Base-by-base conservation (phyloP, 2,329 filamentous ascomycete genomes). In the Pseudogymnoascus sp. region DNA sequence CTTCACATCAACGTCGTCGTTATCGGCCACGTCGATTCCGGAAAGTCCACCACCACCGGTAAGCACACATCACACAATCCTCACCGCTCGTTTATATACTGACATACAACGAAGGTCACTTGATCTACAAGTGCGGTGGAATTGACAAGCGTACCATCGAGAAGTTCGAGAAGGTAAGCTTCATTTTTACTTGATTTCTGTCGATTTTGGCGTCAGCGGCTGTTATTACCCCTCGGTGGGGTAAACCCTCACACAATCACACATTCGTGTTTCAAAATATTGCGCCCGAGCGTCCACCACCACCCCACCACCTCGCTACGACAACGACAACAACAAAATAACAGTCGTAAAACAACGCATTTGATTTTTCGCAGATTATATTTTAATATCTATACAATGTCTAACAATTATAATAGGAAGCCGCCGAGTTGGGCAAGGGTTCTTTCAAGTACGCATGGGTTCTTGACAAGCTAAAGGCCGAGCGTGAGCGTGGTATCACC, bases 401-500 rank as follows among this genome's bases (percentile, higher is more conserved):
- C 62, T 63, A 30, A 38, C 39, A 57, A 45, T 30, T 52, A 18
- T 45, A 67, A 77, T 71, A 95, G 91, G 92, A 96, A 92, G 94
- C 94, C 75, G 91, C 92, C 79, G 91, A 97, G 80, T 84, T 97
- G 77, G 94, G 94, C 77, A 99, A 99, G 89, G 94, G 94, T 83
- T 97, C 92, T 77, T 99, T 99, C 92, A 99, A 99, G 87, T 99
- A 99, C 82, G 94, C 92, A 73, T 97, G 94, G 94, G 94, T 99
- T 79, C 86, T 99, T 78, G 94, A 99, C 91, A 99, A 99, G 84
- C 89, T 99, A 75, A 97, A 99, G 90, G 91, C 94, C 77, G 94
- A 99, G 90, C 94, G 94, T 91, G 94, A 97, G 86, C 94, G 94
- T 91, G 94, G 94, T 96, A 99, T 99, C 90, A 99, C 94, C 82